A percentile compares a stretch with the other conserved stretches of the same genome.
These are phyloP conservation scores for Talaromyces sp. DNA, from an alignment of 2,329 filamentous ascomycete species.

Conservation along the genomic window DNA sequence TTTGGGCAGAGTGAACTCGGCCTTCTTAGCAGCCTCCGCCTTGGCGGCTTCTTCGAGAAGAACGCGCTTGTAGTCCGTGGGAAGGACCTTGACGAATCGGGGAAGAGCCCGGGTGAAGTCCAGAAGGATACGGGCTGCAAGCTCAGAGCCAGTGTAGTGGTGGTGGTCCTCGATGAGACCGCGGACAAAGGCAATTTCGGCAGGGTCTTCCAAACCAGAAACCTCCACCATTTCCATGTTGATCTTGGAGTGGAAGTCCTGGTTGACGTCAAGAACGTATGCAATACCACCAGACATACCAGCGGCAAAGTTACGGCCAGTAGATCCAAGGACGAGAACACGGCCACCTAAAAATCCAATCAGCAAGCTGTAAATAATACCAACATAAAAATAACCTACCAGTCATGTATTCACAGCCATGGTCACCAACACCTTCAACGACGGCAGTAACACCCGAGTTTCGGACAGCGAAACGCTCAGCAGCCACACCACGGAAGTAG, in stretches of 20 bases:
- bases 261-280: slow-evolving; percentile 83
- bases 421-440: slow-evolving; percentile 92
- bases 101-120: slow-evolving; percentile 89
- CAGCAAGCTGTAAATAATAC: neutral
- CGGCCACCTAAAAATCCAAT: slow-evolving; percentile 50
- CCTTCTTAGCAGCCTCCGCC: slow-evolving; percentile 76
- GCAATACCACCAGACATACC: slow-evolving; percentile 99
- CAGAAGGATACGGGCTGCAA: slow-evolving; percentile 85
- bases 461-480: slow-evolving; percentile 91
- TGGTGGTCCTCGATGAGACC: slow-evolving; percentile 94
- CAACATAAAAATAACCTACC: slow-evolving; percentile 38
- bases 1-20: slow-evolving; percentile 73
- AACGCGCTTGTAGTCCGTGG: slow-evolving; percentile 93
- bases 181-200: slow-evolving; percentile 84
- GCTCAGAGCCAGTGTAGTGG: slow-evolving; percentile 94
- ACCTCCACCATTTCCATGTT: slow-evolving; percentile 98
- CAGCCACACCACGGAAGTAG: slow-evolving; percentile 95
- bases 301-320: slow-evolving; percentile 93
- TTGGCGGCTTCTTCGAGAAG: slow-evolving; percentile 79
- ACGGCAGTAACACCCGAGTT: slow-evolving; percentile 96
- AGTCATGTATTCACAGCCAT: slow-evolving; percentile 98
- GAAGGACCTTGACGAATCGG: slow-evolving; percentile 88
- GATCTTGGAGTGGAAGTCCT: slow-evolving; percentile 87
- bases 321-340: slow-evolving; percentile 77
- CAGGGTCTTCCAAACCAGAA: slow-evolving; percentile 72